phyloP scores from a whole-genome alignment of 495 filamentous ascomycete species.

The Lentithecium fluviatile region DNA sequence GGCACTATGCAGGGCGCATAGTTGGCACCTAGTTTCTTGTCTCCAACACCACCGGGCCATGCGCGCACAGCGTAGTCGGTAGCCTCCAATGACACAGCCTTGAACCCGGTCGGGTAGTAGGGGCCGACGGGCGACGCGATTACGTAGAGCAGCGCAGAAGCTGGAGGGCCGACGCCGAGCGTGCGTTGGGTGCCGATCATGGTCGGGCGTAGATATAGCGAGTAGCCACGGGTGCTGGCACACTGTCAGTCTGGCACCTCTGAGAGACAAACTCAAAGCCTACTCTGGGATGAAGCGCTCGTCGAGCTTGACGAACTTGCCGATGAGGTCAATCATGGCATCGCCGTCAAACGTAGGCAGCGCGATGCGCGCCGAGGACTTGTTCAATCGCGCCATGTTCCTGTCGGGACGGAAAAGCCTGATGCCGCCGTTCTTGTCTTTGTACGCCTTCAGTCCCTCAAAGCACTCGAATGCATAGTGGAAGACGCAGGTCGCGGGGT shows the following conservation, averaged over 20 bases:
- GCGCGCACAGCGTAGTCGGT: conserved; percentile 93
- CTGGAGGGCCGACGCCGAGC: conserved; percentile 85
- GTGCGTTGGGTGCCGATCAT: conserved; percentile 96
- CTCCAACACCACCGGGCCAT: conserved; percentile 95
- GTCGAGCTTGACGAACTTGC: conserved; percentile 74
- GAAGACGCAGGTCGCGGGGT: conserved; percentile 95
- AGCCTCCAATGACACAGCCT: conserved; percentile 89
- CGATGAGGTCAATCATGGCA: conserved; percentile 74
- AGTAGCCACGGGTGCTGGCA: conserved; percentile 70
- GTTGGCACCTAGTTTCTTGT: conserved; percentile 97
- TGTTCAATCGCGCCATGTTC: conserved; percentile 94
- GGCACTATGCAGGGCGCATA: conserved; percentile 96
- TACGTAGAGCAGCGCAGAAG: conserved; percentile 84
- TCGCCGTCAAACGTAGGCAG: conserved; percentile 76
- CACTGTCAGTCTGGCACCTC: conserved; percentile 5
- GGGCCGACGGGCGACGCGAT: conserved; percentile 97
- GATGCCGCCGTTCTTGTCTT: conserved; percentile 68
- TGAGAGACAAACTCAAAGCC: conserved; percentile 23
- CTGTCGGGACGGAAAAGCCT: conserved; percentile 92
- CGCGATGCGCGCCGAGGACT: conserved; percentile 83
- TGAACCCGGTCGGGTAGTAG: conserved; percentile 97
- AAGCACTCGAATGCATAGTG: conserved; percentile 98
- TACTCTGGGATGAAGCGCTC: conserved; percentile 80
- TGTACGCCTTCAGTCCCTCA: conserved; percentile 99
- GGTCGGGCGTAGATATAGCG: conserved; percentile 89